Base-by-base conservation (phyloP, 805 yeast genomes). In the Yarrowia sp. region DNA sequence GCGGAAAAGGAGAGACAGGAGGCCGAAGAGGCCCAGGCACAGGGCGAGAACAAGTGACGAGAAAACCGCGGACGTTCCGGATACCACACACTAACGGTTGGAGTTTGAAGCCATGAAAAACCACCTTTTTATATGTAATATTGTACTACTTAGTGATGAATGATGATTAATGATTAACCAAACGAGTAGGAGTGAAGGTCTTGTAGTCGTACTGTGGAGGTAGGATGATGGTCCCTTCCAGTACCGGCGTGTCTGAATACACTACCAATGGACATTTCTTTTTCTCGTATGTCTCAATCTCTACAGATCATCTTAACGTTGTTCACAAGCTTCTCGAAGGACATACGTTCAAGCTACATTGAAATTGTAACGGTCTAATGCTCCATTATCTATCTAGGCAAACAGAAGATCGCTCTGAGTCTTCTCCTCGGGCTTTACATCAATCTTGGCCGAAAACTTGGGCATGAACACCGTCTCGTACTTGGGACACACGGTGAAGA, bases 1-100 rank as follows among this genome's bases (percentile, higher is more conserved):
- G 88, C 86, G 12, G 89, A 84, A 71, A 79, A 84, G 69, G 89
- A 87, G 64, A 76, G 82, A 66, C 76, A 76, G 70, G 82, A 77
- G 67, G 75, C 72, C 19, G 75, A 71, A 48, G 73, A 63, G 38
- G 67, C 40, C 16, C 40, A 22, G 50, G 52, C 65, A 32, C 49
- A 45, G 52, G 55, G 36, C 35, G 48, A 59, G 22, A 43, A 36
- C 36, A 38, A 61, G 53, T 38, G 53, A 45, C 45, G 16, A 9
- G 41, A 40, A 55, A 36, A 36, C 12, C 32, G 56, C 32, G 56
- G 26, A 40, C 52, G 65, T n/a, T 41, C 46, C 63, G 42, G 42
- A 36, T 32, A 35, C 41, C 40, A 52, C 56, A 52, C 26, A 52
- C 56, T 52, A 52, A 52, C 56, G 56, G 56, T 52, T 52, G 56